Evolutionary conservation across 352 stramenopile genomes (phyloP).

Genomic region (Phytopythium kandeliae): DNA sequence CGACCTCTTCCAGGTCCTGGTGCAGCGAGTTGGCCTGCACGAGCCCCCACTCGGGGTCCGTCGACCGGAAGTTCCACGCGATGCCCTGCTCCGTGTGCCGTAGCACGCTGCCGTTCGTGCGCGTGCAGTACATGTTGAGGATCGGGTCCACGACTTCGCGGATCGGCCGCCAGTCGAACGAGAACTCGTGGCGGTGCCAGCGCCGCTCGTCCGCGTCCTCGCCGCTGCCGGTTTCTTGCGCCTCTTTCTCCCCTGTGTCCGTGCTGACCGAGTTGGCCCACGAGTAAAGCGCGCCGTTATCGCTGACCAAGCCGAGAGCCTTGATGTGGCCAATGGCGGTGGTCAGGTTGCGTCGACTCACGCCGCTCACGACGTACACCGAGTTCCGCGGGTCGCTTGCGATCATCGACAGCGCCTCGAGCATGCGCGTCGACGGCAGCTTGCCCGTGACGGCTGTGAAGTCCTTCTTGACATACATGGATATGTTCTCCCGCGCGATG

Average conservation of each 20-base stretch:
- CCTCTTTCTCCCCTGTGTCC: conserved; percentile 30
- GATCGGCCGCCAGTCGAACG: conserved; percentile 90
- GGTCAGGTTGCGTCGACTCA: conserved; percentile 89
- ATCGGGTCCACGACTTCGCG: conserved; percentile 91
- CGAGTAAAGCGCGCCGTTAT: conserved; percentile 94
- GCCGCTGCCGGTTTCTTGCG: conserved; percentile 9
- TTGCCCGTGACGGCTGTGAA: conserved; percentile 94
- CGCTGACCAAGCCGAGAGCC: conserved; percentile 91
- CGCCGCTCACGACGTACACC: conserved; percentile 97
- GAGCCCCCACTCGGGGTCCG: conserved; percentile 95
- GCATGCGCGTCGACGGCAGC: conserved; percentile 83
- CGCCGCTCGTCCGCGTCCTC: conserved; percentile 28
- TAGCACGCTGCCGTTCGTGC: conserved; percentile 95
- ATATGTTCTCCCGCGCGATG: conserved; percentile 85
- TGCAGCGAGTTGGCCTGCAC: conserved; percentile 94
- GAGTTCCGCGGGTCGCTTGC: conserved; percentile 91
- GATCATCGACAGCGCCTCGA: conserved; percentile 86
- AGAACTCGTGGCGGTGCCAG: conserved; percentile 76
- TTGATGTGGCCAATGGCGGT: conserved; percentile 89
- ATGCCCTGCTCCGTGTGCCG: conserved; percentile 92
- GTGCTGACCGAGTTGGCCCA: conserved; percentile 65
- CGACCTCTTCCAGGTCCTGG: conserved; percentile 72
- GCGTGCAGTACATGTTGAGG: conserved; percentile 93
- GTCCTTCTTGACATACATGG: conserved; percentile 96
- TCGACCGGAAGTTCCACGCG: conserved; percentile 96